Evolutionary conservation across 345 rosid species (phyloP).

Genomic region (Mallotus nudiflorus): DNA sequence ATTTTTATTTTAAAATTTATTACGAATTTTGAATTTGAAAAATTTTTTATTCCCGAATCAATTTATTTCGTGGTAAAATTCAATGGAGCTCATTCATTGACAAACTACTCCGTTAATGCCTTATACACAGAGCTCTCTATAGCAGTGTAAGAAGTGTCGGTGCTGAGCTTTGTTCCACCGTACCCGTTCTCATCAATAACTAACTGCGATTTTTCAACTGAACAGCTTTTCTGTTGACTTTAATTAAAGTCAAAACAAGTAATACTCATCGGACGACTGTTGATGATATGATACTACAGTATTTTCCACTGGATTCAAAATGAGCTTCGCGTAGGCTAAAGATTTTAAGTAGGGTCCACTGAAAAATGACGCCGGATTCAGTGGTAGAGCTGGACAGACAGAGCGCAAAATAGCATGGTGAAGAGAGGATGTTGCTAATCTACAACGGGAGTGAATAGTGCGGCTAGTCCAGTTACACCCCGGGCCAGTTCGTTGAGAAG

Average conservation of each 20-base stretch:
- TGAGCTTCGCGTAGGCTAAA: slow-evolving; percentile 15
- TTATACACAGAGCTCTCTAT: slow-evolving; percentile 18
- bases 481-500: slow-evolving; percentile 15
- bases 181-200: slow-evolving; percentile 11
- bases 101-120: slow-evolving; percentile 2
- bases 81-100: slow-evolving; percentile 8
- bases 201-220: neutral
- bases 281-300: slow-evolving; percentile 24
- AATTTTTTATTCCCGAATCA: no score
- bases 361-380: slow-evolving; percentile 20
- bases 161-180: slow-evolving; percentile 27
- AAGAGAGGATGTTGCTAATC: slow-evolving; percentile 19
- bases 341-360: slow-evolving; percentile 35
- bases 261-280: slow-evolving; percentile 27
- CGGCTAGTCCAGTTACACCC: slow-evolving; percentile 14
- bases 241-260: slow-evolving; percentile 2
- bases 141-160: slow-evolving; percentile 11
- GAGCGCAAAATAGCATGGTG: slow-evolving; percentile 29
- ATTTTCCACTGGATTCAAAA: slow-evolving; percentile 24
- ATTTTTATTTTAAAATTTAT: no score
- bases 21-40: no score
- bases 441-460: slow-evolving; percentile 34
- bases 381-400: slow-evolving; percentile 27
- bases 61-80: no score
- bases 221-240: slow-evolving; percentile 16